Evolutionary conservation across 768 basidiomycete species (phyloP), one percentile per base, ranked within the genome.

Genomic region (Hirschioporus abietinus): DNA sequence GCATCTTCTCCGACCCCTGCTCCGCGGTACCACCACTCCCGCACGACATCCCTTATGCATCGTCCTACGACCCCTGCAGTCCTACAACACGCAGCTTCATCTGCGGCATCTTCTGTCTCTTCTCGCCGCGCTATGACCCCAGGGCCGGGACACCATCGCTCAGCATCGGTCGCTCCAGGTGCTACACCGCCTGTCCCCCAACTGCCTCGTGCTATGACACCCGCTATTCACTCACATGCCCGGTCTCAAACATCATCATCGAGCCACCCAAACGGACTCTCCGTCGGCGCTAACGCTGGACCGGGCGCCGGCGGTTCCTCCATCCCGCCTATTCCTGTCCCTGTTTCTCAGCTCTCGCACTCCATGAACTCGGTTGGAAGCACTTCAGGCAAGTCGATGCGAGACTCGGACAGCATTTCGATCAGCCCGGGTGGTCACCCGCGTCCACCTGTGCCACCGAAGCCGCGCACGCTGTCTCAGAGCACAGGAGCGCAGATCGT

Each of bases 401-500:
- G 42, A 15, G 42, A 52, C 12, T 52, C 42, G 42, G 42, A 52
- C 42, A 52, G 42, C 20, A 52, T 52, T 15, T 52, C 42, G 42
- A 52, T 52, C 12, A 52, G 42, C 42, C 42, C 42, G 20, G 60
- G 60, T 61, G 60, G 60, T 5, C 24, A 34, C 74, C 68, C 36
- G 72, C 74, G 30, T 70, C 76, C 63, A 23, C 63, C 65, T 4
- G 65, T 69, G 58, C 78, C 80, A 10, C 77, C 81, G 42, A 83
- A 82, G 72, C 76, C 82, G 18, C 85, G 86, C 60, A 76, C 79
- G 67, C 78, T 85, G 72, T 84, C 86, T 24, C 77, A 78, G 64
- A 71, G 78, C 35, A 70, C 74, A 58, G 78, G 57, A 78, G 25
- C 60, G 60, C 25, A 34, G 25, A 12, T 25, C 15, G 60, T 17